These are phyloP conservation scores for Monilinia aucupariae DNA, from an alignment of 2,329 filamentous ascomycete species.

Conservation along the genomic window DNA sequence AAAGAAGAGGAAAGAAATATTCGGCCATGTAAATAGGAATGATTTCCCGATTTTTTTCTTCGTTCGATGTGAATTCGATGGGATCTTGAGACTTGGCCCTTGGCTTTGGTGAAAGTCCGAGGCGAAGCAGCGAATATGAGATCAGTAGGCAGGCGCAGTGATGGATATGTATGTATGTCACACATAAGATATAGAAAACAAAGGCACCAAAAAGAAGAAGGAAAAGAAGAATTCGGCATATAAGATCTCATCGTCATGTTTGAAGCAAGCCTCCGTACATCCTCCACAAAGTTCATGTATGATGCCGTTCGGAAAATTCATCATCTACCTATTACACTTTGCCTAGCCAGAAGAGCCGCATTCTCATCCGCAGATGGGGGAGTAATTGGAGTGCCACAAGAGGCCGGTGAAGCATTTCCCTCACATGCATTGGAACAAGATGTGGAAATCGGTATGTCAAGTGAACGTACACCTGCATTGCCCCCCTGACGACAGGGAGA, in stretches of 20 bases:
- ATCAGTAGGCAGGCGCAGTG: conserved; percentile 12
- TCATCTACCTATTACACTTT: neutral
- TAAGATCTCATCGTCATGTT: neutral
- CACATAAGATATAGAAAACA: neutral
- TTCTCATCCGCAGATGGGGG: no score
- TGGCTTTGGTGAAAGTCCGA: neutral
- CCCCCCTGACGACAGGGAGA: neutral
- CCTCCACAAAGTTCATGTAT: conserved; percentile 12
- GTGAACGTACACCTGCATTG: neutral
- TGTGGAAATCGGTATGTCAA: neutral
- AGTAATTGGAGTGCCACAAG: neutral
- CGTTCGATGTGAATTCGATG: neutral
- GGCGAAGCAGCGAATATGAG: conserved; percentile 1
- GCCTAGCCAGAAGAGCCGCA: conserved; percentile 2
- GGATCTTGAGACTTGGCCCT: conserved; percentile 3
- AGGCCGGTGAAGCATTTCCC: conserved; percentile 10
- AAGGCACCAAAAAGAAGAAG: neutral
- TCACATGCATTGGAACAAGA: neutral
- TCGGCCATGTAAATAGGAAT: neutral
- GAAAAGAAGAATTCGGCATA: neutral
- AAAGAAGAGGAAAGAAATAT: neutral
- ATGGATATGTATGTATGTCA: neutral
- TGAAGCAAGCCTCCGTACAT: conserved; percentile 3
- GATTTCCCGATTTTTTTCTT: neutral
- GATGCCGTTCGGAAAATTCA: neutral